phyloP scores from a whole-genome alignment of 441 rosid species.

The Sinapis alba region DNA sequence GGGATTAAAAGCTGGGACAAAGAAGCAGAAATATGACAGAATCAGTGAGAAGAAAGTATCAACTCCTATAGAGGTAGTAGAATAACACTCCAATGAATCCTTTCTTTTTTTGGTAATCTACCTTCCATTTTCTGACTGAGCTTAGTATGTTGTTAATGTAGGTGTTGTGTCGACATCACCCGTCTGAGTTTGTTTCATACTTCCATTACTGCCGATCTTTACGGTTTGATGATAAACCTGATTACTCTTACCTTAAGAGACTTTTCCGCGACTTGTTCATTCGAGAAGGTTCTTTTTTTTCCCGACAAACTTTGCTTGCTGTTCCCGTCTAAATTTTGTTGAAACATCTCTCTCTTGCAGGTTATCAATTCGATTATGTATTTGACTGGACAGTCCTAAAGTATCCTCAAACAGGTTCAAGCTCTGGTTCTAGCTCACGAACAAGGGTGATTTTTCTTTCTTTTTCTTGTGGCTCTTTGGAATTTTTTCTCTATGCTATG shows the following conservation, averaged over 20 bases:
- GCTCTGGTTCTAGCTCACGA: slow-evolving; percentile 58
- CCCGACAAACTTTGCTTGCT: too few species aligned
- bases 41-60: slow-evolving; percentile 86
- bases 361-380: slow-evolving; percentile 90
- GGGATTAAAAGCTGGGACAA: slow-evolving; percentile 82
- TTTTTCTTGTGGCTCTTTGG: slow-evolving; percentile 6
- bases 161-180: slow-evolving; percentile 82
- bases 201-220: slow-evolving; percentile 90
- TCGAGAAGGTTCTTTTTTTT: slow-evolving; percentile 60
- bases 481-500: slow-evolving; percentile 6
- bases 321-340: neutral
- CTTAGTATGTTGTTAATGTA: slow-evolving; percentile 31
- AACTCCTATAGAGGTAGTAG: slow-evolving; percentile 71
- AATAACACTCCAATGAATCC: too few species aligned
- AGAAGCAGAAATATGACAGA: slow-evolving; percentile 87
- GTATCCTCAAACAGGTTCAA: slow-evolving; percentile 81
- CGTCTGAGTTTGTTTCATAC: slow-evolving; percentile 83
- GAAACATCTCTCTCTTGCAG: slow-evolving; percentile 55
- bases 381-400: slow-evolving; percentile 95
- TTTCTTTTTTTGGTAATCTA: neutral
- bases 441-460: slow-evolving; percentile 28
- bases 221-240: slow-evolving; percentile 95
- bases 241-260: slow-evolving; percentile 90
- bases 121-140: neutral
- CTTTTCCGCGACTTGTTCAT: slow-evolving; percentile 94